A percentile compares a stretch with the other conserved stretches of the same genome.
Conservation (phyloP, 345 rosid species). For the Cardamine chenopodiifolia region DNA sequence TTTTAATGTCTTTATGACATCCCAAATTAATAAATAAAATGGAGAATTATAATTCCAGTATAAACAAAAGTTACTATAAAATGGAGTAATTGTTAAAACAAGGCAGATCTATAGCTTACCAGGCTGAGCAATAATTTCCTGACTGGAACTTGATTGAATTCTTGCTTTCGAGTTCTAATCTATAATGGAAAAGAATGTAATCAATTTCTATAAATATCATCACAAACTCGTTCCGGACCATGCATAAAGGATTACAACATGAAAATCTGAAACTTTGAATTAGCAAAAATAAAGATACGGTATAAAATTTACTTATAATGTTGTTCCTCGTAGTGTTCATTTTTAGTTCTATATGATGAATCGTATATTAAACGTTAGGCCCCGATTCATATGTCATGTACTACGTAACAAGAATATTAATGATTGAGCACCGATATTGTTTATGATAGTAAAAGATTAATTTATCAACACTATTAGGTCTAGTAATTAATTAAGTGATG, state of each 20-base stretch:
- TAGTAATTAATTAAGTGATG: constrained; percentile 38
- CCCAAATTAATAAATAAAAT: not conserved
- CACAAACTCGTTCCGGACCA: not conserved
- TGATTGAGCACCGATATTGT: constrained; percentile 38
- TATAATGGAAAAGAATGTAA: not conserved
- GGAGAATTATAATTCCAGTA: not conserved
- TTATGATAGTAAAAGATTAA: constrained; percentile 28
- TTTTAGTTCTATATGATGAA: constrained; percentile 15
- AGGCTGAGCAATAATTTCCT: not conserved
- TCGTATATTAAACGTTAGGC: not conserved
- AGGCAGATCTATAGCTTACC: not conserved
- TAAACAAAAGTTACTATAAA: not conserved
- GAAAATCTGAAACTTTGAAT: constrained; percentile 3
- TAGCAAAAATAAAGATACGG: not conserved
- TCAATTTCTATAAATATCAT: not conserved
- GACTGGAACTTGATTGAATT: not conserved
- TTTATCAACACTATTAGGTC: constrained; percentile 28
- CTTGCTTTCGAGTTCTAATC: not conserved
- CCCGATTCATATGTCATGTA: constrained; percentile 27
- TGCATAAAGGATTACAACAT: not conserved
- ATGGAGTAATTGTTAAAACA: not conserved
- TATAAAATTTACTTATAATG: not conserved
- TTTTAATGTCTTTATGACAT: not conserved
- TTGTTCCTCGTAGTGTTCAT: constrained; percentile 12
- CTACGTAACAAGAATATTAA: constrained; percentile 39